Conservation (phyloP, 371 early-diverging fungal genomes). For the Basidiobolus meristosporus region DNA sequence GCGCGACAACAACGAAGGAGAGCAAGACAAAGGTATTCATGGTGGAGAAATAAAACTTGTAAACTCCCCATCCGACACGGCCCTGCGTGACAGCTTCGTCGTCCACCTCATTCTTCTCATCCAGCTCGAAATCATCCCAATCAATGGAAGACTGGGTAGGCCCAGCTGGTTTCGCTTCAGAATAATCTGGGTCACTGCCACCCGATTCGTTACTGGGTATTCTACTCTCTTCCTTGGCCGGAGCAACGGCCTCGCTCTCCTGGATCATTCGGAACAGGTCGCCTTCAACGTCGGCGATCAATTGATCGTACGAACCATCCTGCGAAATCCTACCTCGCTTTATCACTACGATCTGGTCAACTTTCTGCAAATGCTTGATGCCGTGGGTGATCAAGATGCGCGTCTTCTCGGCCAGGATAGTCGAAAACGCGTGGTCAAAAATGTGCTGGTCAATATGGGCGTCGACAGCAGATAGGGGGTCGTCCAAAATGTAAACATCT, state of each 20-base stretch:
- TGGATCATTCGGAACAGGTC: conserved; percentile 7
- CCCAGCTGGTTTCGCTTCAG: too few relatives aligned
- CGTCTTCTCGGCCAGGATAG: conserved; percentile 55
- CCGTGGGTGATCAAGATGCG: conserved; percentile 85
- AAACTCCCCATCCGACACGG: conserved; percentile 48
- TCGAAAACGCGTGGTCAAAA: conserved; percentile 22
- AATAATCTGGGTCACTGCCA: too few relatives aligned
- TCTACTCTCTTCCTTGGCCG: neutral
- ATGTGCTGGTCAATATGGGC: conserved; percentile 25
- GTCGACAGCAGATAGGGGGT: conserved; percentile 66
- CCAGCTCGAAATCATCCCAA: too few relatives aligned
- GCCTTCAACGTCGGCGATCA: conserved; percentile 11
- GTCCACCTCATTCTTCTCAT: conserved; percentile 25
- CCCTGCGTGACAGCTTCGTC: conserved; percentile 65
- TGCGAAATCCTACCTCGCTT: conserved; percentile 21
- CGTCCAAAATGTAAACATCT: conserved; percentile 43
- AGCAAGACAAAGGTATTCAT: too few relatives aligned
- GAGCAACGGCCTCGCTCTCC: conserved; percentile 4
- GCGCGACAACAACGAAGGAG: too few relatives aligned
- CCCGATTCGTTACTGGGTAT: neutral
- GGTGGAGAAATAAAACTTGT: conserved; percentile 42
- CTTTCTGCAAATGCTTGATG: conserved; percentile 51
- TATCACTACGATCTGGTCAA: conserved; percentile 50
- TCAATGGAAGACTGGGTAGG: too few relatives aligned
- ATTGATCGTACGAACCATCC: conserved; percentile 14